Percentiles rank a stretch among this genome's conserved stretches.
These are phyloP conservation scores for Tylopilus plumbeoviolaceoides DNA, from an alignment of 768 basidiomycete species.

Conservation along the genomic window DNA sequence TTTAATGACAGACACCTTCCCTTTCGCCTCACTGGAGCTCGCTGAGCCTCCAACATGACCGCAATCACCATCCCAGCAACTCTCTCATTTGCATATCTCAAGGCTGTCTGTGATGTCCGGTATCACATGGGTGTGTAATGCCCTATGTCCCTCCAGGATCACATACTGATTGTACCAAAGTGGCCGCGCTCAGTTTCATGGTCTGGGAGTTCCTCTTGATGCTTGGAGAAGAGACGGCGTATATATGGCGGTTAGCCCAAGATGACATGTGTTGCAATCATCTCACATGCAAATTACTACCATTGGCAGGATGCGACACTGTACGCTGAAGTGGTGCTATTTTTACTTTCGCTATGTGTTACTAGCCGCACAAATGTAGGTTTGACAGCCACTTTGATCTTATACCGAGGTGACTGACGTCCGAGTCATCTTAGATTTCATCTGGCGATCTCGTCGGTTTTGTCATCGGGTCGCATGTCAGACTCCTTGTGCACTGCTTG, in stretches of 20 bases:
- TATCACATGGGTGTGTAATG: constrained; percentile 10
- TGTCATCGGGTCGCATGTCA: constrained; percentile 9
- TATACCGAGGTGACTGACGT: neutral
- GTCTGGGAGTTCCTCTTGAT: constrained; percentile 28
- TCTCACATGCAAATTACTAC: neutral
- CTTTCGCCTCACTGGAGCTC: neutral
- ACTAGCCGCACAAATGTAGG: constrained; percentile 12
- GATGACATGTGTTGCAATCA: neutral
- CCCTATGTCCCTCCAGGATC: neutral
- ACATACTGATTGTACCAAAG: constrained; percentile 7
- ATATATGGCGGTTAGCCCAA: constrained; percentile 29
- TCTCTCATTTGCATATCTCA: constrained; percentile 4
- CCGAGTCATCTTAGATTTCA: constrained; percentile 11
- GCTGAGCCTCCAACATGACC: constrained; percentile 3
- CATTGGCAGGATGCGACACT: constrained; percentile 9
- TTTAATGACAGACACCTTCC: neutral
- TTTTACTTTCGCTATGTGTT: constrained; percentile 19
- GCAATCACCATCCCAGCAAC: neutral
- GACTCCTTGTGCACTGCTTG: constrained; percentile 10
- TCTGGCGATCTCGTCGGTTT: neutral
- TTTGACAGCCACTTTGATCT: neutral
- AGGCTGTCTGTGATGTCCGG: constrained; percentile 3
- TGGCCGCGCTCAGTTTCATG: constrained; percentile 24
- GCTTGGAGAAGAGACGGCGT: constrained; percentile 23
- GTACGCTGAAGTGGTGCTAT: constrained; percentile 12